Conservation (phyloP, 306 rosid species). For the Cucurbita moschata region DNA sequence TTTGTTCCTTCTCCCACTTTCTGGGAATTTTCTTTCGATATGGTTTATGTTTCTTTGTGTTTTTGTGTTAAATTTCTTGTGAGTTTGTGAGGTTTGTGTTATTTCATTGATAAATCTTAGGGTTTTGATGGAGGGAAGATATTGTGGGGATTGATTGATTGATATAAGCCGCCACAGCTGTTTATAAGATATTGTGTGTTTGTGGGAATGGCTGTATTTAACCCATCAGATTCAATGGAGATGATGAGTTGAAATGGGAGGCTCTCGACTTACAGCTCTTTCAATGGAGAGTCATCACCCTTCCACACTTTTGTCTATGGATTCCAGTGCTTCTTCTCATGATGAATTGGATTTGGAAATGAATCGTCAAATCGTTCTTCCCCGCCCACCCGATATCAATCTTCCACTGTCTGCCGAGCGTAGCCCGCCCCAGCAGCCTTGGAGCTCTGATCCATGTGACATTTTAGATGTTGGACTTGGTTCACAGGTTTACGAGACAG, state of each 20-base stretch:
- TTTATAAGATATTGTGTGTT: constrained; percentile 42
- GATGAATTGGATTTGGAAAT: constrained; percentile 87
- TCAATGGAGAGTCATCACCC: constrained; percentile 94
- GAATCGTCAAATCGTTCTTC: constrained; percentile 56
- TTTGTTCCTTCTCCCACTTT: neutral
- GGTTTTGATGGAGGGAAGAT: constrained; percentile 98
- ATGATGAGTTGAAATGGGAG: constrained; percentile 64
- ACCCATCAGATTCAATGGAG: constrained; percentile 39
- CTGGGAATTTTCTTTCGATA: constrained; percentile 1
- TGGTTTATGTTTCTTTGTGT: constrained; percentile 3
- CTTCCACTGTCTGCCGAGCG: constrained; percentile 76
- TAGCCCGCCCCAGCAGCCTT: constrained; percentile 66
- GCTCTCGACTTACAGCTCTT: constrained; percentile 46
- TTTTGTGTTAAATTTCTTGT: constrained; percentile 7
- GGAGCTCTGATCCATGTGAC: constrained; percentile 71
- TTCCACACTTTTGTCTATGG: constrained; percentile 83
- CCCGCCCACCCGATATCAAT: constrained; percentile 75
- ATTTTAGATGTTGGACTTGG: constrained; percentile 76
- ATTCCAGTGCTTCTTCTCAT: constrained; percentile 86
- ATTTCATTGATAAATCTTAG: constrained; percentile 56
- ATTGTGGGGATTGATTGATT: constrained; percentile 65
- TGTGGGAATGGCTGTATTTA: constrained; percentile 41
- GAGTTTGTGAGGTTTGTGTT: constrained; percentile 38
- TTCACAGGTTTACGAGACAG: constrained; percentile 64
- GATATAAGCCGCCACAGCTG: constrained; percentile 41